Evolutionary conservation across 2,329 filamentous ascomycete genomes (phyloP).

Genomic region (Tolypocladium inflatum): DNA sequence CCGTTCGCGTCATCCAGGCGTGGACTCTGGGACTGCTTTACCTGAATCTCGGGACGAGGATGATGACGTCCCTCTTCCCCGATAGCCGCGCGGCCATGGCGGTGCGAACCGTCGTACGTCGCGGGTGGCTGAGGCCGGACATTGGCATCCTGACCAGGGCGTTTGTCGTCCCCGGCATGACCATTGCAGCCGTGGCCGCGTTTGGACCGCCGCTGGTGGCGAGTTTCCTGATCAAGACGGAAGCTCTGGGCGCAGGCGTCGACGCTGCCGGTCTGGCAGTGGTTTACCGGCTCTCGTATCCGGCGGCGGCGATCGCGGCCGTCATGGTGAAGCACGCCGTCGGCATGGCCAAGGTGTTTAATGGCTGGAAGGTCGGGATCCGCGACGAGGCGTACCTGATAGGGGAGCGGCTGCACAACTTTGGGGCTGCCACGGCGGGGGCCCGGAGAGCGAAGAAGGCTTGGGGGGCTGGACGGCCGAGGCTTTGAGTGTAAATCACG

Average conservation of each 20-base stretch:
- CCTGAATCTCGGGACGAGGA: slow-evolving; percentile 65
- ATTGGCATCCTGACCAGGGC: slow-evolving; percentile 70
- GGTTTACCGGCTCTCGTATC: slow-evolving; percentile 58
- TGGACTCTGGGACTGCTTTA: slow-evolving; percentile 93
- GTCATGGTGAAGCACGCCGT: slow-evolving; percentile 31
- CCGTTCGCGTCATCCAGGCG: slow-evolving; percentile 79
- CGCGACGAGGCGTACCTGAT: slow-evolving; percentile 94
- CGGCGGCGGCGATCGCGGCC: slow-evolving; percentile 44
- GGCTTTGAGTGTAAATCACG: neutral
- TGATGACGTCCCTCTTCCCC: slow-evolving; percentile 58
- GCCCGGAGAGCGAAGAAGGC: slow-evolving; percentile 22
- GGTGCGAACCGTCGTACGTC: slow-evolving; percentile 61
- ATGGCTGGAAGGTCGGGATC: slow-evolving; percentile 70
- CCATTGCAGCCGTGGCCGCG: slow-evolving; percentile 55
- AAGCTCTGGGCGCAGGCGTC: slow-evolving; percentile 7
- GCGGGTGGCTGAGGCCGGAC: slow-evolving; percentile 73
- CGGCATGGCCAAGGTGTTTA: slow-evolving; percentile 52
- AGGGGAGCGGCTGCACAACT: slow-evolving; percentile 90
- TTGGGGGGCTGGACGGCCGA: slow-evolving; percentile 22
- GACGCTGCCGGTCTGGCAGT: slow-evolving; percentile 22
- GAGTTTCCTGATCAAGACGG: slow-evolving; percentile 14
- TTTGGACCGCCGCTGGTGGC: slow-evolving; percentile 54
- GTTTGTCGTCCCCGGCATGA: slow-evolving; percentile 67
- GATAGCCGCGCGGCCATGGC: slow-evolving; percentile 65
- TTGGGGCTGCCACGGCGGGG: slow-evolving; percentile 45